Base-by-base conservation (phyloP, 2,329 filamentous ascomycete species). In the Neonectria hederae region DNA sequence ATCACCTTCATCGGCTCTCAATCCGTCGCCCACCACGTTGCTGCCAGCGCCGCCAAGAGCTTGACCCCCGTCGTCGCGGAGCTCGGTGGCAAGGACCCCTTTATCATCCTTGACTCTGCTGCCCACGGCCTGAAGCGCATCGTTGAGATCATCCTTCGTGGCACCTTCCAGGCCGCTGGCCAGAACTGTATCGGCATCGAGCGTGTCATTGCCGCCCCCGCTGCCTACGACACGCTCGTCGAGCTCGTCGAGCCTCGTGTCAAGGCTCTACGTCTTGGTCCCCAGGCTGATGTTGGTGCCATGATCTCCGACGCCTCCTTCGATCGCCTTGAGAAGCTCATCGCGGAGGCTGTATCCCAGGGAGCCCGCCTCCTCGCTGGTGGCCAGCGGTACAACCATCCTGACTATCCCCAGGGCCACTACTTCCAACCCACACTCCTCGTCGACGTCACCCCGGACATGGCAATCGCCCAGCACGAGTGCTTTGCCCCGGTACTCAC, bases 161-260 rank as follows among this genome's bases (percentile, higher is more conserved):
- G 95, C 56, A 93, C 93, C 10, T 99, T 98, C 81, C 96, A 99
- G 79, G 94, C 94, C 55, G 91, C 94, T 17, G 96, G 96, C 1
- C 96, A 99, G 79, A 99, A 99, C 81, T 99, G 96, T 80, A 95
- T 99, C 75, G 96, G 96, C 59, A 95, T 97, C 70, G 96, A 99
- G 82, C 92, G 96, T 60, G 90, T 98, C 75, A 90, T 98, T 71
- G 93, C 91, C 24, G 86, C 92, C 17, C 90, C 93, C 1, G 83
- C 82, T n/a, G 85, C 92, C 55, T 97, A 98, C 81, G 84, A 91
- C 66, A 83, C 83, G 60, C 86, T 99, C 22, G 81, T 97, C 56
- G 79, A 83, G 5, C 84, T 89, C 65, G 87, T 99, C 21, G 86
- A 89, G 55, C 90, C 92, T 11, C 90, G 91, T 65, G 92, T 98